Base-by-base conservation (phyloP, 1,284 basidiomycete species). In the Ceratobasidium sp. region DNA sequence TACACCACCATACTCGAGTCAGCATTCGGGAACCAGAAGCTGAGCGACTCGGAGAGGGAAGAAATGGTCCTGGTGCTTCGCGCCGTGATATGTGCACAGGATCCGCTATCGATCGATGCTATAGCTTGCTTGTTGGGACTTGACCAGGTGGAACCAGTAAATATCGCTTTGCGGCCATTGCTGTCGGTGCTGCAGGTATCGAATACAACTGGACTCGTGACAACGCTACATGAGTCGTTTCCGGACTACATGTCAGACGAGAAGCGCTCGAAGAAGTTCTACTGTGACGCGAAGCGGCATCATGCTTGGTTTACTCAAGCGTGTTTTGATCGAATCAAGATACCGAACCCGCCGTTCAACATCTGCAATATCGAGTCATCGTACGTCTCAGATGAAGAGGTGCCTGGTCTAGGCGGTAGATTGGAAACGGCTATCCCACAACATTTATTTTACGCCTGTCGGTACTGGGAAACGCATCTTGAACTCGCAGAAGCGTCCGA, bases 151-250 rank as follows among this genome's bases (percentile, higher is more conserved):
- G 61, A 20, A 7, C 10, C 28, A 10, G 71, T 65, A 23, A 3
- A 65, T 1, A 17, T 10, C n/a, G 71, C 71, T 6, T 28, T 75
- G 10, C 13, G 20, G 13, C 71, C 71, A 7, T n/a, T 75, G 23
- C 10, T 33, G 15, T 64, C 71, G 20, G 71, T 75, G n/a, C 59
- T 75, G 4, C 23, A 75, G 6, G n/a, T 65, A 9, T 64, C 59
- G 46, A 48, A 17, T 48, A 9, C 59, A 38, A 42, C n/a, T n/a
- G 38, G 38, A 17, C 15, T 62, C 7, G 38, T 62, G 10, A 42
- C 59, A 20, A 42, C 59, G 15, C 59, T 62, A 42, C 59, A 62
- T 42, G 59, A 40, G 13, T 62, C 59, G 3, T 62, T 62, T 42
- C 59, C 38, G 3, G 38, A 62, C 59, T 62, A 42, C 17, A 15